phyloP scores from a whole-genome alignment of 108 stramenopile species.

The Seminavis robusta region DNA sequence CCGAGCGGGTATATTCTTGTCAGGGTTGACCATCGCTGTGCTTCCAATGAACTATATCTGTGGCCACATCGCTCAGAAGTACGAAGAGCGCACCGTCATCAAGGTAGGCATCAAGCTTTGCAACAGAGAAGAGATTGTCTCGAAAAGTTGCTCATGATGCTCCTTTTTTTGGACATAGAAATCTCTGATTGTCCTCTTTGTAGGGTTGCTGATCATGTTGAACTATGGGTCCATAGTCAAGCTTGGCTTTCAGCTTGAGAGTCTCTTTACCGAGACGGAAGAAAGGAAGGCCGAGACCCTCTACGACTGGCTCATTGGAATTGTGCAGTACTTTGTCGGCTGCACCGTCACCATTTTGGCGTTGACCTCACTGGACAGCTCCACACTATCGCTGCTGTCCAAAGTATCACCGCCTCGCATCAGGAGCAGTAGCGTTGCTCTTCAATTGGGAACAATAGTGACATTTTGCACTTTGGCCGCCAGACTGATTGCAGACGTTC shows the following conservation, averaged over 20 bases:
- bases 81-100: slow-evolving; percentile 68
- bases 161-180: slow-evolving; percentile 15
- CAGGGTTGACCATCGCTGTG: slow-evolving; percentile 35
- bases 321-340: slow-evolving; percentile 59
- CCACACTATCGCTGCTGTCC: slow-evolving; percentile 62
- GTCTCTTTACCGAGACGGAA: slow-evolving; percentile 23
- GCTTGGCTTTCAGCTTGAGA: slow-evolving; percentile 22
- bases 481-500: slow-evolving; percentile 56
- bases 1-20: slow-evolving; percentile 55
- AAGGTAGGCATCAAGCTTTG: slow-evolving; percentile 46
- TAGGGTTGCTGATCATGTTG: slow-evolving; percentile 50
- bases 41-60: slow-evolving; percentile 59
- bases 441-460: slow-evolving; percentile 65
- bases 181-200: slow-evolving; percentile 31
- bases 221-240: slow-evolving; percentile 45
- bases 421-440: slow-evolving; percentile 20
- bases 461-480: slow-evolving; percentile 58
- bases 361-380: slow-evolving; percentile 56
- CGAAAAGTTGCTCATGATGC: not conserved
- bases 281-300: slow-evolving; percentile 16
- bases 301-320: slow-evolving; percentile 73
- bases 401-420: slow-evolving; percentile 55
- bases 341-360: slow-evolving; percentile 53
- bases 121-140: too few relatives aligned
- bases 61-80: slow-evolving; percentile 49